phyloP scores from a whole-genome alignment of 306 rosid species.

The Hylodesmum podocarpum region DNA sequence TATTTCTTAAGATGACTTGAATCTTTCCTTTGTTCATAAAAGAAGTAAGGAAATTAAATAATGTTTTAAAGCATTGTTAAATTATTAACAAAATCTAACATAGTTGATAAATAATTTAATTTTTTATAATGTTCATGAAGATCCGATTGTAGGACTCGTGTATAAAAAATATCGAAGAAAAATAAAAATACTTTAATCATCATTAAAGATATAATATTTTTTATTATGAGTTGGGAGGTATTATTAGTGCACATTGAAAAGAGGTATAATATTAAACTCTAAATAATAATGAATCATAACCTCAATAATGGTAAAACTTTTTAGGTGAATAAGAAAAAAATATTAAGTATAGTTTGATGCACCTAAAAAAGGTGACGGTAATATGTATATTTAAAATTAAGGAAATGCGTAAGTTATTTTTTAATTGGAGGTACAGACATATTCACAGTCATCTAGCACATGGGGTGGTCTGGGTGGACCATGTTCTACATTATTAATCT shows the following conservation, averaged over 20 bases:
- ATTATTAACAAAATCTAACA: neutral
- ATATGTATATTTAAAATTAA: neutral
- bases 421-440: neutral
- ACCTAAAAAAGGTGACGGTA: neutral
- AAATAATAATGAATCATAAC: neutral
- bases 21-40: neutral
- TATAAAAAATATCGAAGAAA: too few relatives aligned
- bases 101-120: neutral
- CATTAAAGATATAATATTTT: neutral
- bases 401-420: neutral
- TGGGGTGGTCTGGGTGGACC: constrained; percentile 11
- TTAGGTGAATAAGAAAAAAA: neutral
- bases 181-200: too few relatives aligned
- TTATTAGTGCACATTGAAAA: neutral
- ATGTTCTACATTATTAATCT: neutral
- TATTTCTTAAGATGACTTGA: neutral
- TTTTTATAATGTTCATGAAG: neutral
- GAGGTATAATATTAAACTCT: neutral
- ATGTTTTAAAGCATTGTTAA: neutral
- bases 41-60: neutral
- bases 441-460: neutral
- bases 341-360: neutral
- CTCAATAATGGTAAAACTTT: neutral
- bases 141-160: neutral
- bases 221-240: neutral